Conservation (phyloP, 1,284 basidiomycete genomes). For the Wallemia ichthyophaga region DNA sequence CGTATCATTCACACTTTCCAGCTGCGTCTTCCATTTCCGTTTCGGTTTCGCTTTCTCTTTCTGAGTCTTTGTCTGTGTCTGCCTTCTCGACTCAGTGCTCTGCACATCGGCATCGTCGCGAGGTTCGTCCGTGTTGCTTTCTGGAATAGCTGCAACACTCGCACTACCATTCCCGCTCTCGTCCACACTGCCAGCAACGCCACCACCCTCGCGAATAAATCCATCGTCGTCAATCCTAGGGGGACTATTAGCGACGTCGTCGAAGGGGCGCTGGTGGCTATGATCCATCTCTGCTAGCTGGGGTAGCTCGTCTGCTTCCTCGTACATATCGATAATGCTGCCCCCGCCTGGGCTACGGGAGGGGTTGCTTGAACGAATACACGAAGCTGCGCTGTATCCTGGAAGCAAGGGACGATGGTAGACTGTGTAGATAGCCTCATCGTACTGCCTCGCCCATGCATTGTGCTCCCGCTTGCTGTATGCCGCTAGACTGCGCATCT, state of each 20-base stretch:
- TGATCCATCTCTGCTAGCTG: conserved; percentile 23
- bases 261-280: conserved; percentile 1
- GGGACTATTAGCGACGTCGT: not conserved
- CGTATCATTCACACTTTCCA: not conserved
- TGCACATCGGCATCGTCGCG: not conserved
- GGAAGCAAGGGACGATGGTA: conserved; percentile 74
- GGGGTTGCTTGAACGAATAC: conserved; percentile 49
- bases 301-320: conserved; percentile 62
- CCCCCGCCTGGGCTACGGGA: conserved; percentile 28
- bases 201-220: not conserved
- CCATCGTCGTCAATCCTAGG: conserved; percentile 1
- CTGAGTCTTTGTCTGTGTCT: not conserved
- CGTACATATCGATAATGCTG: conserved; percentile 33
- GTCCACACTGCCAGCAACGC: not conserved
- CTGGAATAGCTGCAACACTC: too few species aligned
- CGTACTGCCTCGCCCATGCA: conserved; percentile 58
- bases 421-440: conserved; percentile 72
- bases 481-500: conserved; percentile 43
- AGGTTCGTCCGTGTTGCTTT: too few species aligned
- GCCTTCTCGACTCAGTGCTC: too few species aligned
- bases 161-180: too few species aligned
- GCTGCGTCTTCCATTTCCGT: conserved; percentile 8
- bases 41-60: conserved; percentile 9
- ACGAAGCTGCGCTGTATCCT: conserved; percentile 58
- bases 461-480: conserved; percentile 83